Percentiles rank a stretch among this genome's conserved stretches.
These are phyloP conservation scores for Bretziella fagacearum DNA, from an alignment of 2,329 filamentous ascomycete genomes.

Conservation along the genomic window DNA sequence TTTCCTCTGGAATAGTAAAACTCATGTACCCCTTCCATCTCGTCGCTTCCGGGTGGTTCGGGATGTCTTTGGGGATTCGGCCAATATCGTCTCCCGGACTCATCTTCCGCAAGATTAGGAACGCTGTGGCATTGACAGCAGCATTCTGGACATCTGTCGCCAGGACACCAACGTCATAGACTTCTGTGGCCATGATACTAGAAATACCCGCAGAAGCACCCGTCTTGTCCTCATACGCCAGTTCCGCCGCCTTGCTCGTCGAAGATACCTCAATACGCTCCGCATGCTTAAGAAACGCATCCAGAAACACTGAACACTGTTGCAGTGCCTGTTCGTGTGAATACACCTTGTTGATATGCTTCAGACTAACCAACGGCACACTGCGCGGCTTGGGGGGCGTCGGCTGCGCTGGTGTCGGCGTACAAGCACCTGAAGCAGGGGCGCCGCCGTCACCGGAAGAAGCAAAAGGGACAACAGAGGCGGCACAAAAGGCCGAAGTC, in stretches of 20 bases:
- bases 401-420: constrained; percentile 32
- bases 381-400: constrained; percentile 26
- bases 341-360: constrained; percentile 59
- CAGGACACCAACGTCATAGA: constrained; percentile 52
- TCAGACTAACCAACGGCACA: constrained; percentile 34
- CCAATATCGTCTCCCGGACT: constrained; percentile 14
- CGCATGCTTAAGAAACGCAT: constrained; percentile 49
- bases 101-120: constrained; percentile 44
- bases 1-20: constrained; percentile 6
- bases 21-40: constrained; percentile 12
- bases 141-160: constrained; percentile 55
- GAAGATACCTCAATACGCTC: constrained; percentile 72
- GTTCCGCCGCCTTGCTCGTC: constrained; percentile 69
- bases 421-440: constrained; percentile 29
- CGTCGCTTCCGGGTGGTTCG: background rate
- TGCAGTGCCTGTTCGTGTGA: constrained; percentile 93
- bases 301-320: constrained; percentile 67
- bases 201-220: constrained; percentile 61
- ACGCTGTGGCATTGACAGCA: constrained; percentile 61
- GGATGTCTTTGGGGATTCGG: constrained; percentile 11
- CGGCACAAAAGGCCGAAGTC: background rate
- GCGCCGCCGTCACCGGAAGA: constrained; percentile 18
- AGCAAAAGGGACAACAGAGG: background rate
- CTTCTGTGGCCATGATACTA: constrained; percentile 52
- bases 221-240: constrained; percentile 43